These are phyloP conservation scores for Chenopodium quinoa DNA, from an alignment of 148 eudicot genomes.

Conservation along the genomic window DNA sequence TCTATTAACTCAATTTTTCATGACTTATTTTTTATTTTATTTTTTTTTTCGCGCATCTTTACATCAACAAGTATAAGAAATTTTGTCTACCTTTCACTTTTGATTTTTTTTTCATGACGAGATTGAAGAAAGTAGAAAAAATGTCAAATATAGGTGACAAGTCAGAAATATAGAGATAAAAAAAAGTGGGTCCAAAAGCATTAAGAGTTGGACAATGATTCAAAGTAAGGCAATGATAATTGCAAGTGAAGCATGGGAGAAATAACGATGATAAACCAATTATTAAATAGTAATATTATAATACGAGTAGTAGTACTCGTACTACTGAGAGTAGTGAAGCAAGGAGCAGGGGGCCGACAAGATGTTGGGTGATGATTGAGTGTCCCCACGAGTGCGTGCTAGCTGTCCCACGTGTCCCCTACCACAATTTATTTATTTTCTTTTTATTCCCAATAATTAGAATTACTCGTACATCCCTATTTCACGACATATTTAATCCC, in stretches of 20 bases:
- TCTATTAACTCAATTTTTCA: too few species aligned
- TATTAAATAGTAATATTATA: not conserved
- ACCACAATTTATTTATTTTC: too few species aligned
- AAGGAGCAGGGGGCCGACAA: constrained; percentile 28
- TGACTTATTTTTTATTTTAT: too few species aligned
- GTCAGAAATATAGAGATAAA: not conserved
- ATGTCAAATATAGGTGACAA: not conserved
- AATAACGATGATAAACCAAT: constrained; percentile 8
- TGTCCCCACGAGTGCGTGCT: constrained; percentile 33
- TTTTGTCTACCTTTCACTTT: too few species aligned
- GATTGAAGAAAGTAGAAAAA: too few species aligned
- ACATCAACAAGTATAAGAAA: too few species aligned
- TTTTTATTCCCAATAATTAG: constrained; percentile 7
- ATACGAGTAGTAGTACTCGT: too few species aligned
- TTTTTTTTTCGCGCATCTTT: too few species aligned
- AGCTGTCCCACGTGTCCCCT: constrained; percentile 40
- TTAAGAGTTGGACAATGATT: not conserved
- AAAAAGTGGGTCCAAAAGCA: not conserved
- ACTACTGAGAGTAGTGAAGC: not conserved
- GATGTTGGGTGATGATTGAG: constrained; percentile 39
- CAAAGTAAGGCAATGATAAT: not conserved
- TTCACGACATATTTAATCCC: constrained; percentile 9
- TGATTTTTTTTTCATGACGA: too few species aligned
- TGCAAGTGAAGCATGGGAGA: constrained; percentile 9
- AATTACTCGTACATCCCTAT: not conserved